Conservation (phyloP, 2,329 filamentous ascomycete species). For the Ramichloridium luteum region DNA sequence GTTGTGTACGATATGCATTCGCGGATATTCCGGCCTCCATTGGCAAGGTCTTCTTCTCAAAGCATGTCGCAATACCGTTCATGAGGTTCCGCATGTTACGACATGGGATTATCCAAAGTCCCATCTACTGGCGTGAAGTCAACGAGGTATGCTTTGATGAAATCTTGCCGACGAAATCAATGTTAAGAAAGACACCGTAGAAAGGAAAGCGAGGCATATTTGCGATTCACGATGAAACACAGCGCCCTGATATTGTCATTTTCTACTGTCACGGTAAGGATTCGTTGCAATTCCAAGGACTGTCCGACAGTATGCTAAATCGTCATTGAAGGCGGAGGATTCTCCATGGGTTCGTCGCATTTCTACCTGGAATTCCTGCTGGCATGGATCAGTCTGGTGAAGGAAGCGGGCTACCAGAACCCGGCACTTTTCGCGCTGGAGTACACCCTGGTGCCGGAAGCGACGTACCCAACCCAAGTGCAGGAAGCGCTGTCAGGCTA, state of each 20-base stretch:
- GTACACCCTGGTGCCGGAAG: conserved; percentile 67
- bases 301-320: neutral
- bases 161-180: neutral
- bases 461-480: conserved; percentile 60
- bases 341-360: conserved; percentile 67
- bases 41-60: conserved; percentile 66
- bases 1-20: conserved; percentile 69
- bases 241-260: conserved; percentile 60
- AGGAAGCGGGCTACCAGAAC: conserved; percentile 54
- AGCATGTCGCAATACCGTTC: conserved; percentile 60
- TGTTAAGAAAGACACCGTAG: conserved; percentile 2
- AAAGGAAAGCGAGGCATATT: conserved; percentile 47
- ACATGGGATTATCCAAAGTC: conserved; percentile 52
- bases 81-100: conserved; percentile 62
- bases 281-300: neutral
- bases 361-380: conserved; percentile 80
- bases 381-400: conserved; percentile 55
- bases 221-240: conserved; percentile 49
- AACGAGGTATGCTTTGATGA: conserved; percentile 31
- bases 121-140: conserved; percentile 53
- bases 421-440: conserved; percentile 70
- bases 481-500: conserved; percentile 60
- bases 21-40: conserved; percentile 55
- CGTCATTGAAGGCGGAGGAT: conserved; percentile 53
- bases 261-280: conserved; percentile 65